Evolutionary conservation across 306 rosid species (phyloP).

Genomic region (Betula pendula): DNA sequence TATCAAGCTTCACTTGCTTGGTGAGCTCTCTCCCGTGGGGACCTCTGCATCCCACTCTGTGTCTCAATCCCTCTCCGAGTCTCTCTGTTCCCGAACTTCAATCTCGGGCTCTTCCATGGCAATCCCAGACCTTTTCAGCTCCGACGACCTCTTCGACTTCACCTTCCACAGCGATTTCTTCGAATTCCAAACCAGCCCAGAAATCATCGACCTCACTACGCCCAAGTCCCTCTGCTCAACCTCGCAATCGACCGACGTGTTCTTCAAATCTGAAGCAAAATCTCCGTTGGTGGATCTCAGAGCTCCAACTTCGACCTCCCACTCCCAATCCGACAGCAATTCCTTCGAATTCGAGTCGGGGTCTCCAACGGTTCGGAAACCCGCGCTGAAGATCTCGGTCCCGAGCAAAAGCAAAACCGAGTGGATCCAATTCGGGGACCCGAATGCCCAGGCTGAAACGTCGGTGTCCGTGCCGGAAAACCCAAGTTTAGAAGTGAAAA

Average conservation of each 20-base stretch:
- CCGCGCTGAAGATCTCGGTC: slow-evolving; percentile 52
- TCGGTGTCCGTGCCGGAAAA: neutral
- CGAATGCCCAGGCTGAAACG: slow-evolving; percentile 19
- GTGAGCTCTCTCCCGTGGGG: slow-evolving; percentile 60
- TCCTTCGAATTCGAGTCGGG: slow-evolving; percentile 20
- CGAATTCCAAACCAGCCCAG: slow-evolving; percentile 45
- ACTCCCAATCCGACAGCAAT: neutral
- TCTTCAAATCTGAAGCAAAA: slow-evolving; percentile 24
- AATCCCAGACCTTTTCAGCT: slow-evolving; percentile 28
- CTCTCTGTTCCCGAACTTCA: slow-evolving; percentile 24
- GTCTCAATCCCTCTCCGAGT: slow-evolving; percentile 22
- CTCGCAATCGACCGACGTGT: neutral
- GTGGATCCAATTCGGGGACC: slow-evolving; percentile 56
- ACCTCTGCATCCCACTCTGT: slow-evolving; percentile 20
- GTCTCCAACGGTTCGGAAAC: slow-evolving; percentile 41
- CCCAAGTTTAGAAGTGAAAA: slow-evolving; percentile 17
- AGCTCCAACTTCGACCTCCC: neutral
- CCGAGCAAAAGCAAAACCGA: slow-evolving; percentile 58
- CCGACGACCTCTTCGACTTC: slow-evolving; percentile 27
- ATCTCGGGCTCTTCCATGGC: slow-evolving; percentile 35
- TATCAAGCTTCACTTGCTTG: slow-evolving; percentile 69
- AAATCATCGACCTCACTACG: slow-evolving; percentile 42
- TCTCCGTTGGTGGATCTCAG: neutral
- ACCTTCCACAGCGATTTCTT: slow-evolving; percentile 20
- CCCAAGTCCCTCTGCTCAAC: slow-evolving; percentile 17